These are phyloP conservation scores for Eimeria acervulina DNA, from an alignment of 169 alveolate species.

Conservation along the genomic window DNA sequence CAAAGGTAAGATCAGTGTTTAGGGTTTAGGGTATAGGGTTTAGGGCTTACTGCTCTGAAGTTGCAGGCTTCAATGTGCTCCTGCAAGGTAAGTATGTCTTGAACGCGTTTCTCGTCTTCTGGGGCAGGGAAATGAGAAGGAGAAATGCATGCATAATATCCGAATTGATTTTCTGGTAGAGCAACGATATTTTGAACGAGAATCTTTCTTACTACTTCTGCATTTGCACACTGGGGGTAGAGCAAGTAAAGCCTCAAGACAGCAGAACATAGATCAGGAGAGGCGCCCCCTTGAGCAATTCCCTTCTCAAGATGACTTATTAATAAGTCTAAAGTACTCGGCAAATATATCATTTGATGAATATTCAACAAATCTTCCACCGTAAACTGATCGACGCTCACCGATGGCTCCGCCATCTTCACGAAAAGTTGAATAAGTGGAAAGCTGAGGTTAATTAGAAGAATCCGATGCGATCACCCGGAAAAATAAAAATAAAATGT, in stretches of 20 bases:
- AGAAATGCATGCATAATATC: constrained; percentile 60
- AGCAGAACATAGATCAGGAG: constrained; percentile 71
- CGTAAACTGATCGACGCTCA: constrained; percentile 40
- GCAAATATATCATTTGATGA: constrained; percentile 56
- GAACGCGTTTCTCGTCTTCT: constrained; percentile 71
- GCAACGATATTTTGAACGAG: constrained; percentile 68
- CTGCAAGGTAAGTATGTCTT: constrained; percentile 66
- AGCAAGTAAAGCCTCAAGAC: constrained; percentile 77
- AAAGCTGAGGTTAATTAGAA: not conserved
- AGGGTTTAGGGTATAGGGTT: not conserved
- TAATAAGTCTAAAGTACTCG: constrained; percentile 57
- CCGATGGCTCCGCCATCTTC: constrained; percentile 49
- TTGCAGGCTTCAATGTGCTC: constrained; percentile 69
- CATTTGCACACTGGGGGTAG: constrained; percentile 80
- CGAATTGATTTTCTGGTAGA: constrained; percentile 76
- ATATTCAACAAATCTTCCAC: constrained; percentile 59
- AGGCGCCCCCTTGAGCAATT: constrained; percentile 47
- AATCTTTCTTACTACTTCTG: constrained; percentile 71
- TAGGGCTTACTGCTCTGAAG: constrained; percentile 73
- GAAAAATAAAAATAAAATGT: not conserved
- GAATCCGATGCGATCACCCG: not conserved
- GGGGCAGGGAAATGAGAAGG: constrained; percentile 45
- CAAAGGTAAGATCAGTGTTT: not conserved
- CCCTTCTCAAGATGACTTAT: constrained; percentile 45
- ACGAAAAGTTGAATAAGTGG: not conserved